These are phyloP conservation scores for Acephala macrosclerotiorum DNA, from an alignment of 2,329 filamentous ascomycete species.

Conservation along the genomic window DNA sequence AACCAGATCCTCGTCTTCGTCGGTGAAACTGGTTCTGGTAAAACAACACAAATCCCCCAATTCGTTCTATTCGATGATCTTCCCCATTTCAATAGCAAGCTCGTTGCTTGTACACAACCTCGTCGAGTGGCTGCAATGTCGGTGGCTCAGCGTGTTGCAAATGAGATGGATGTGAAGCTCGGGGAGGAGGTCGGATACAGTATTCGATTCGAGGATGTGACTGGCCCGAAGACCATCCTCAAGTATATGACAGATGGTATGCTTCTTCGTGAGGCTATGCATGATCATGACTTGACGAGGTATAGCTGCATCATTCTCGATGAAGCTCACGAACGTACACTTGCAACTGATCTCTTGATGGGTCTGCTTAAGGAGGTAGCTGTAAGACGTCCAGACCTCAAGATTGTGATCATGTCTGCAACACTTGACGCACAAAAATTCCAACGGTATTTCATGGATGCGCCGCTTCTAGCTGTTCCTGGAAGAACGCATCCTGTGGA, in stretches of 20 bases:
- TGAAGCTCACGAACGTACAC: slow-evolving; percentile 96
- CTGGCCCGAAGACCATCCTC: slow-evolving; percentile 84
- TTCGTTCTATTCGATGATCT: slow-evolving; percentile 98
- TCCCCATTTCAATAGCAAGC: slow-evolving; percentile 83
- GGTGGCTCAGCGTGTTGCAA: slow-evolving; percentile 95
- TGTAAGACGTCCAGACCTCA: slow-evolving; percentile 82
- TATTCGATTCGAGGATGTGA: slow-evolving; percentile 98
- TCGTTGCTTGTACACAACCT: slow-evolving; percentile 96
- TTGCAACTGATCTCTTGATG: slow-evolving; percentile 98
- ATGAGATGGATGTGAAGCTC: slow-evolving; percentile 92
- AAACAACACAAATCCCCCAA: slow-evolving; percentile 98
- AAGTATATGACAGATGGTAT: slow-evolving; percentile 99
- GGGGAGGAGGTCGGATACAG: slow-evolving; percentile 98
- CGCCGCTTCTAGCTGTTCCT: slow-evolving; percentile 90
- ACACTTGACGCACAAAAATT: slow-evolving; percentile 98
- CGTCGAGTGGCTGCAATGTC: slow-evolving; percentile 98
- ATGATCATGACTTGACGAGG: slow-evolving; percentile 88
- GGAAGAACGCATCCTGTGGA: slow-evolving; percentile 96
- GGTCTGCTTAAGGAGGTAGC: slow-evolving; percentile 93
- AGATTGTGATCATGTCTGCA: slow-evolving; percentile 99
- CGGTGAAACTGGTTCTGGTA: slow-evolving; percentile 98
- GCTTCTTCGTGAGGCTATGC: slow-evolving; percentile 94
- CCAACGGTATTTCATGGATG: slow-evolving; percentile 95
- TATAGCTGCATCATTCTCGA: slow-evolving; percentile 99
- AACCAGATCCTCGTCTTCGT: slow-evolving; percentile 98